Evolutionary conservation across 2,329 filamentous ascomycete species (phyloP), one percentile per base, ranked within the genome.

Genomic region (Chrysoporthe cubensis): DNA sequence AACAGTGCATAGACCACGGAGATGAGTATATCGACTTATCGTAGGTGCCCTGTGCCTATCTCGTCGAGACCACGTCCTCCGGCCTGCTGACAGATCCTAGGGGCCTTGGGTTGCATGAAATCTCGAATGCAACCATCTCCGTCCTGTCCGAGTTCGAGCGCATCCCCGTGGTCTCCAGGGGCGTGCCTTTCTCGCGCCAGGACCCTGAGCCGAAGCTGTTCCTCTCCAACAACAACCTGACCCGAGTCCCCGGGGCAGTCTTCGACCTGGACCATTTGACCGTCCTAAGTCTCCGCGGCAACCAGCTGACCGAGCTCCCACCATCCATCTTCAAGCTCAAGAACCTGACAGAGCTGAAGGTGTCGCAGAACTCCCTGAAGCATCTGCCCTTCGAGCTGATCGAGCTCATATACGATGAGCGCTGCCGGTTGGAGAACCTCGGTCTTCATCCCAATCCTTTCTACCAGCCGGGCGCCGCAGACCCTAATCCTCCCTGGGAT

Each of bases 241-340:
- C 75, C 2, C 78, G 79, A 16, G 79, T 91, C 1, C 90, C 91
- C 0, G 80, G 81, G 2, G 84, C 86, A 60, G 76, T 93, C 2
- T 90, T 91, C 73, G 82, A 86, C 59, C 78, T 93, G 2, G 79
- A 87, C 32, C 80, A 87, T 72, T 79, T 93, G 42, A 89, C 86
- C 0, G 85, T 89, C 18, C 83, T 93, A 14, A 91, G 86, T 72
- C 80, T 93, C 18, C 87, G 91, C 46, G 85, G 83, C 69, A 92
- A 92, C 72, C 76, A 82, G 34, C 81, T 93, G 16, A 79, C 78
- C 0, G 85, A 90, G 73, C 78, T 93, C 2, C 88, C 91, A 1
- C 80, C 87, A 0, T 81, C 83, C 3, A 87, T 93, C 61, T 81
- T 80, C 32, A 84, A 85, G 43, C 80, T 93, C 7, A 75, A 75